Base-by-base conservation (phyloP, 1,284 basidiomycete genomes). In the Cutaneotrichosporon sp. region DNA sequence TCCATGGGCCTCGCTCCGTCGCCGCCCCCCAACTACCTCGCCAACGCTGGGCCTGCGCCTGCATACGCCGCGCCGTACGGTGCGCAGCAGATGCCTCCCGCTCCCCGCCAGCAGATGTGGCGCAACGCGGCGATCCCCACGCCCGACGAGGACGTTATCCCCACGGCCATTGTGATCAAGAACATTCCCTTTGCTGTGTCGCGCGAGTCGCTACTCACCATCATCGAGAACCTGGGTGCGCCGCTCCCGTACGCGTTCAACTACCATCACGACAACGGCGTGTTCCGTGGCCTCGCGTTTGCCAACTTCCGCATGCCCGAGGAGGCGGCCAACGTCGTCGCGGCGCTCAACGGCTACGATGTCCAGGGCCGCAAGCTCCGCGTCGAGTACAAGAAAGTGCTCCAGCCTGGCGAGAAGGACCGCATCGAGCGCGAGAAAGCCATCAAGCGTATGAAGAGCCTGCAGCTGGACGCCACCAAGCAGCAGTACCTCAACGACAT, bases 191-290 rank as follows among this genome's bases (percentile, higher is more conserved):
- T 99, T 83, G 94, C 93, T 72, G 92, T 98, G 70, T 92, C 94
- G 82, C 88, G 91, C 74, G 95, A 99, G 82, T 93, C 93, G 61
- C 85, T 99, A 64, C 87, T 99, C 71, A 89, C 90, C 81, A 94
- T 98, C 77, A 99, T 99, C 79, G 92, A 94, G 68, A 97, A 92
- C 65, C 83, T 99, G 65, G 86, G 89, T 36, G 97, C 98, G 72
- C 95, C 95, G 62, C 90, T 95, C 22, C 97, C 97, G n/a, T 99
- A 99, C 78, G 97, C 97, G 24, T 99, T 99, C 87, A 99, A 99
- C 81, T 97, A 97, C 76, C 94, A 97, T 78, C 87, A 94, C 74
- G 94, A 97, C 80, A 91, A 92, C 73, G 92, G 95, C 70, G 89
- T 93, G 43, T 99, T 99, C 85, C 90, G 97, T 65, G 97, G 97